These are phyloP conservation scores for Candida maesae DNA, from an alignment of 805 yeast genomes.

Conservation along the genomic window DNA sequence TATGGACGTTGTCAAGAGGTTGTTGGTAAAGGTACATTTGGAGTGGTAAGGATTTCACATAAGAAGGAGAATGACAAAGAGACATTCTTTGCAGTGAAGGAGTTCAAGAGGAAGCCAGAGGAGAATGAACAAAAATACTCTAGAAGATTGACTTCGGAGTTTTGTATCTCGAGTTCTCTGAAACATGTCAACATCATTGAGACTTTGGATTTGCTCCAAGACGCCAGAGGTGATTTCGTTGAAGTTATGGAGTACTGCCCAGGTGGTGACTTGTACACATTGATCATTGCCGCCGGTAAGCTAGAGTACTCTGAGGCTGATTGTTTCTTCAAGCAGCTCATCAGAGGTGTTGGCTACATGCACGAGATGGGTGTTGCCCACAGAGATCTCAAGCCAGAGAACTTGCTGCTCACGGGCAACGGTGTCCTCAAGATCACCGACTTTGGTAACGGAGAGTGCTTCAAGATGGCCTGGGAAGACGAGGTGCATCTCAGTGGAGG, in stretches of 20 bases:
- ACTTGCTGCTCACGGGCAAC: conserved; percentile 63
- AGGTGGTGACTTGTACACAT: conserved; percentile 76
- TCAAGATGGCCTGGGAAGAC: conserved; percentile 80
- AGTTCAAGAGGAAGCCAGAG: conserved; percentile 59
- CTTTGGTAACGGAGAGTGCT: conserved; percentile 83
- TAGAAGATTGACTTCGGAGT: conserved; percentile 74
- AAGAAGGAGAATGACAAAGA: conserved; percentile 49
- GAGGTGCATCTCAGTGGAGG: conserved; percentile 69
- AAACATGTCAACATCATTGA: conserved; percentile 75
- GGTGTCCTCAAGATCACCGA: conserved; percentile 82
- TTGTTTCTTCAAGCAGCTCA: conserved; percentile 82
- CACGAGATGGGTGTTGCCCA: conserved; percentile 89
- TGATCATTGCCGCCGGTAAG: conserved; percentile 73
- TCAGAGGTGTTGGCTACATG: conserved; percentile 82
- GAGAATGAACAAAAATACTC: conserved; percentile 67
- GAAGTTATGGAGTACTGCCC: conserved; percentile 84
- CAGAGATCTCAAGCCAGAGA: conserved; percentile 87
- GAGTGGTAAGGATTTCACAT: conserved; percentile 87
- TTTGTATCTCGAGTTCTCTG: conserved; percentile 74
- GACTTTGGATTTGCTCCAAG: conserved; percentile 73
- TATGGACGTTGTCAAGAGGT: conserved; percentile 95
- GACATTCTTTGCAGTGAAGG: conserved; percentile 78
- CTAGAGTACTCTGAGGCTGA: conserved; percentile 82
- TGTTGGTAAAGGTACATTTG: conserved; percentile 91
- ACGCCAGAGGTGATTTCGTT: conserved; percentile 77